Base-by-base conservation (phyloP, 2,329 filamentous ascomycete species). In the Pseudopyrenochaeta lycopersici region DNA sequence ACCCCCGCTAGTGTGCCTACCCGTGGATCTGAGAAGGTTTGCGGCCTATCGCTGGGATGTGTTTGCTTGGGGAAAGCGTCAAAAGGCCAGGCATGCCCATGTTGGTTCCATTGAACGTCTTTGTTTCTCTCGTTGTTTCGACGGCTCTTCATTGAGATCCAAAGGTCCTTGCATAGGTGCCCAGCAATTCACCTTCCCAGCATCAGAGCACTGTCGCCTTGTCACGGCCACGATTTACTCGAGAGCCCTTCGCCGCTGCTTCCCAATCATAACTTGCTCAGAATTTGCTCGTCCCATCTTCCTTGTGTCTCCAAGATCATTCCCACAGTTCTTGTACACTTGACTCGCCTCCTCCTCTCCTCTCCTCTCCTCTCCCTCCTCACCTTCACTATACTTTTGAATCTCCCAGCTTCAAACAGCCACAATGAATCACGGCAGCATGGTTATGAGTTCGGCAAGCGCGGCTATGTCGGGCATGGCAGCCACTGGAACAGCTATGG, bases 401-500 rank as follows among this genome's bases (percentile, higher is more conserved):
- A 18, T 30, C 14, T n/a, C 12, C 33, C 10, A 12, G 14, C 9
- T 38, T 27, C 7, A 27, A 20, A 23, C 36, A 46, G 17, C 29
- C 33, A 44, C 40, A 23, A 64, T 61, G 58, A 51, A 59, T 42
- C 53, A 61, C 52, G 36, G 27, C 3, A 33, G 18, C 23, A 63
- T 59, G 58, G 46, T 21, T n/a, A 58, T 59, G 55, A 52, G 36
- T 40, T 51, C 48, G 23, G 47, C 49, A n/a, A 49, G 38, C n/a
- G 63, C 54, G 61, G 50, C 43, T 9, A 65, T 63, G 49, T 47
- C 51, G 17, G 46, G 35, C 11, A 64, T 56, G 61, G 47, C 56
- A 20, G 54, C 59, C 15, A 64, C 62, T 27, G 56, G 47, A 3
- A 70, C 68, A 42, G 51, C 52, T 7, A 63, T 56, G 40, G 60